These are phyloP conservation scores for Candida tallmaniae DNA, from an alignment of 805 yeast species.

Conservation along the genomic window DNA sequence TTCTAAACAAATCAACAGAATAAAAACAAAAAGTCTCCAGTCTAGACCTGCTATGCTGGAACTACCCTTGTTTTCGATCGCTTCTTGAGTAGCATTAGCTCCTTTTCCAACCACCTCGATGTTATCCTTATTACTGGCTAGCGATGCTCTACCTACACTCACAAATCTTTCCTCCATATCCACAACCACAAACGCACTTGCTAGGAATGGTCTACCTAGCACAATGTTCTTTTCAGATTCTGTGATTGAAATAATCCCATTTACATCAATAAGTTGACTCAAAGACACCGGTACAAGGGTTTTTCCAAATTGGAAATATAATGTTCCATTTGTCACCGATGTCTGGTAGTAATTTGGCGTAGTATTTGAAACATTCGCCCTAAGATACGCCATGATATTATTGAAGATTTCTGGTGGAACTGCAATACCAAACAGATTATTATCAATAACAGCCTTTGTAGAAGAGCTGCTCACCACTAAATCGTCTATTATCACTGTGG, in stretches of 20 bases:
- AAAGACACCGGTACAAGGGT: constrained; percentile 2
- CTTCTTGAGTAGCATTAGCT: constrained; percentile 1
- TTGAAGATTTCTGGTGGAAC: constrained; percentile 2
- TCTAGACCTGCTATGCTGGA: too few species aligned
- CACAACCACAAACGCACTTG: constrained; percentile 62
- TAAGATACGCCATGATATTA: neutral
- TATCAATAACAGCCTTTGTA: constrained; percentile 1
- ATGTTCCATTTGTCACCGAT: neutral
- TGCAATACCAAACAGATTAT: constrained; percentile 2
- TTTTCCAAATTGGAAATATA: constrained; percentile 2
- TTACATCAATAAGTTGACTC: constrained; percentile 2
- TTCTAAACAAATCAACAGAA: too few species aligned
- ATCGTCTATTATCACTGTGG: constrained; percentile 2
- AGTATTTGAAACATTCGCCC: constrained; percentile 1
- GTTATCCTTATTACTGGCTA: constrained; percentile 23
- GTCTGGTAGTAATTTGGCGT: constrained; percentile 4
- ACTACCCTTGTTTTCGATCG: too few species aligned
- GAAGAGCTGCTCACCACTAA: neutral
- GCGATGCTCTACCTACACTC: constrained; percentile 31
- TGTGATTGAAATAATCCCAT: constrained; percentile 2
- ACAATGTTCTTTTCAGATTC: constrained; percentile 1
- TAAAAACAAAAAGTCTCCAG: too few species aligned
- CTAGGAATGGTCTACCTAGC: constrained; percentile 62
- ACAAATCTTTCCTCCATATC: constrained; percentile 54
- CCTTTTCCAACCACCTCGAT: constrained; percentile 17